Evolutionary conservation across 2,329 filamentous ascomycete genomes (phyloP), one percentile per base, ranked within the genome.

Genomic region (Stagonosporopsis rhizophila): DNA sequence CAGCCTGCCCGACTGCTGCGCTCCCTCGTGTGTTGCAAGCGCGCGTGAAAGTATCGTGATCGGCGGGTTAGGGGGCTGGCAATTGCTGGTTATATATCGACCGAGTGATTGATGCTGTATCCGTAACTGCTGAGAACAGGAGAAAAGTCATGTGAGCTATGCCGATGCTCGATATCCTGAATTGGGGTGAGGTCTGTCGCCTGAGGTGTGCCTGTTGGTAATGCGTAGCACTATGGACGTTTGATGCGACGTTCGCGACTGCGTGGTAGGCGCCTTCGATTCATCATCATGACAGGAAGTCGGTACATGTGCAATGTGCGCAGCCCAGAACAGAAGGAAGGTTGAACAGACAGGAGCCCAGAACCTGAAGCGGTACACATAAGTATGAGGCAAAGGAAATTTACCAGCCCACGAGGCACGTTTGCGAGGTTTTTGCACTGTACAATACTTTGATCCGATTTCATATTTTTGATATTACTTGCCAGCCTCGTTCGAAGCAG

Each of bases 71-170:
- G 58, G 61, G 59, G 63, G 59, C 65, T 67, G 63, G 61, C 46
- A 56, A 56, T 52, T 59, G 61, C 54, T 56, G 56, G 59, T 70
- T 68, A 69, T 61, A 69, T 66, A 63, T 63, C 68, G 65, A 60
- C 69, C 60, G 63, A 67, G 60, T 67, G 68, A 68, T 71, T 69
- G 67, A 70, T 71, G 69, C 58, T 67, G 66, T 67, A 69, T 68
- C 60, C 59, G 65, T 66, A 71, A 64, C 62, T 74, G 67, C 61
- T 69, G 70, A 61, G 68, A 68, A 62, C 67, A 71, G 70, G 60
- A 67, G 54, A 57, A 73, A 74, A 72, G 70, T 69, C 72, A 74
- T 75, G 68, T 71, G 69, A 67, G 68, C 71, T 71, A 74, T 72
- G 64, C 70, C 67, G 62, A 75, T 76, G 72, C 68, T 75, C 61